These are phyloP conservation scores for Camellia granthamiana DNA, from an alignment of 148 eudicot genomes.

Conservation along the genomic window DNA sequence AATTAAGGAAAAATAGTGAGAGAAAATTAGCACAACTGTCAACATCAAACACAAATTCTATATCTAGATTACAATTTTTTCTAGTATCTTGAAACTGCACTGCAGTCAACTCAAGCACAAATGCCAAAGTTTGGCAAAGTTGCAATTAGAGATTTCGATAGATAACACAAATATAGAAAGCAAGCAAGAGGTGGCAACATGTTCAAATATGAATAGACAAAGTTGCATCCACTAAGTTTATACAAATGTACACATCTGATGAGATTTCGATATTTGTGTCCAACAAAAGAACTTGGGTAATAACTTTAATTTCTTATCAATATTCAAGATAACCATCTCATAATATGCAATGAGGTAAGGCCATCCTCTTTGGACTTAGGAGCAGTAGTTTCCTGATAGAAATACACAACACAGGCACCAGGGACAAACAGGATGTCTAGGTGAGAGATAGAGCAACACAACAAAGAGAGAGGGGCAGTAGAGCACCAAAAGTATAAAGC, in stretches of 20 bases:
- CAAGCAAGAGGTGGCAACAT: no score
- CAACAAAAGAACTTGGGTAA: neutral
- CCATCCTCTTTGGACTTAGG: neutral
- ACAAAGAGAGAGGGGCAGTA: no score
- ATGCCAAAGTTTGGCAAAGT: neutral
- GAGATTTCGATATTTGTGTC: neutral
- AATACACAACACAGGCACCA: no score
- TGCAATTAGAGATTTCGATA: neutral
- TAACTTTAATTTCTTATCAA: neutral
- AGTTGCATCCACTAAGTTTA: neutral
- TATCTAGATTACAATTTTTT: neutral
- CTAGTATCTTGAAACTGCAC: neutral
- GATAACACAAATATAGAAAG: neutral
- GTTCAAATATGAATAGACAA: neutral
- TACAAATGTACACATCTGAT: neutral
- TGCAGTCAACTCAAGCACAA: neutral
- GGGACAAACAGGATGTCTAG: no score
- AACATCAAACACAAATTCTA: neutral
- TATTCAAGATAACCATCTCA: neutral
- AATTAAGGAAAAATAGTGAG: constrained; percentile 1
- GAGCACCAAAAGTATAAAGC: no score
- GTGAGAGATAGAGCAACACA: no score
- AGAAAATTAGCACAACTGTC: neutral
- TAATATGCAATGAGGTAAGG: neutral
- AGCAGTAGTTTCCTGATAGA: neutral